Percentiles rank a stretch among this genome's conserved stretches.
phyloP scores from a whole-genome alignment of 75 land plant species.

The Sequoiadendron giganteum region DNA sequence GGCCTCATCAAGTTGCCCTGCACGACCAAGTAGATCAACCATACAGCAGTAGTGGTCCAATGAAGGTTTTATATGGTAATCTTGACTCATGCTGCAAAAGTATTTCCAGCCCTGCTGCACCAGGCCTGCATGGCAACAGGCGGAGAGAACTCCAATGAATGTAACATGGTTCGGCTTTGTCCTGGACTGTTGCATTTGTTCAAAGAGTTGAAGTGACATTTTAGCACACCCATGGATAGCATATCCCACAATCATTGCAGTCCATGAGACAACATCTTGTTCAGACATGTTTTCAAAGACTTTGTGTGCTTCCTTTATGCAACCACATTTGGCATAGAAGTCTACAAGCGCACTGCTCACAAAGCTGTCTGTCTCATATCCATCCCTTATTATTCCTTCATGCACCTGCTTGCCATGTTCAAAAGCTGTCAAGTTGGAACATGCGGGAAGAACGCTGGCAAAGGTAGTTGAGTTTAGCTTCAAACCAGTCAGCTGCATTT shows the following conservation, averaged over 20 bases:
- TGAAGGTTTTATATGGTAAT: background rate
- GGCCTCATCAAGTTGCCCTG: constrained; percentile 15
- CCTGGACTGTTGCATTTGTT: constrained; percentile 15
- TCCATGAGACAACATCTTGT: constrained; percentile 56
- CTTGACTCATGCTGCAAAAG: constrained; percentile 8
- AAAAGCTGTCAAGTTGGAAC: constrained; percentile 23
- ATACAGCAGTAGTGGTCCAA: constrained; percentile 19
- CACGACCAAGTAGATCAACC: constrained; percentile 19
- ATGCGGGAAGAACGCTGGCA: constrained; percentile 44
- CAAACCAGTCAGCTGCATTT: constrained; percentile 23
- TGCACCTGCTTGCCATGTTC: constrained; percentile 41
- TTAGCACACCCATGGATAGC: constrained; percentile 38
- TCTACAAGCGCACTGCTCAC: constrained; percentile 49
- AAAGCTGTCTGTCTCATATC: constrained; percentile 28
- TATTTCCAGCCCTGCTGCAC: background rate
- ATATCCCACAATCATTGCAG: constrained; percentile 52
- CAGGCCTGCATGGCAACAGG: constrained; percentile 21
- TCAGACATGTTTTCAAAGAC: constrained; percentile 34
- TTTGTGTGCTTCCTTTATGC: constrained; percentile 38
- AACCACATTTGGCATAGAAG: constrained; percentile 59
- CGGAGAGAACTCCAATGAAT: constrained; percentile 15
- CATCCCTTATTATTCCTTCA: constrained; percentile 22
- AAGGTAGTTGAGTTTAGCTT: constrained; percentile 34
- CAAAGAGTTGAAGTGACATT: constrained; percentile 21
- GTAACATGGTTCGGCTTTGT: constrained; percentile 14